Evolutionary conservation across 2,329 filamentous ascomycete species (phyloP).

Genomic region (Pseudohalonectria lignicola): DNA sequence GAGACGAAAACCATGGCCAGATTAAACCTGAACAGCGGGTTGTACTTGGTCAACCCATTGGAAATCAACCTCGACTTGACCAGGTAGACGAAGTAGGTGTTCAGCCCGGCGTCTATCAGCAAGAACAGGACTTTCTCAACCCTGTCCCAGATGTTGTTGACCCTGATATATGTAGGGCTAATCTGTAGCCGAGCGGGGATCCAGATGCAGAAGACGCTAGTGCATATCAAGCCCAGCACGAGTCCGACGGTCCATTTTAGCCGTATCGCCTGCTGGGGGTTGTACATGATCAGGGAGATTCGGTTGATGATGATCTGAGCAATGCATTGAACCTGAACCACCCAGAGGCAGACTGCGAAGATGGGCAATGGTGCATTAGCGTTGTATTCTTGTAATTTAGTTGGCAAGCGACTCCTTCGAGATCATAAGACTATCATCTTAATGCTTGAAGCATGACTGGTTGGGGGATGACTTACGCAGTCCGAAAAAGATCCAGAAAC

Average conservation of each 20-base stretch:
- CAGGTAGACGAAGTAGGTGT: slow-evolving; percentile 33
- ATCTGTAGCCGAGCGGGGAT: slow-evolving; percentile 34
- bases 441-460: no score
- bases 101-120: slow-evolving; percentile 29
- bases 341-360: slow-evolving; percentile 15
- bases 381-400: not conserved
- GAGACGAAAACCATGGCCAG: slow-evolving; percentile 31
- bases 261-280: slow-evolving; percentile 18
- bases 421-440: no score
- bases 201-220: slow-evolving; percentile 39
- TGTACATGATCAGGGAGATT: slow-evolving; percentile 29
- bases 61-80: slow-evolving; percentile 31
- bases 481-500: not conserved
- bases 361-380: not conserved
- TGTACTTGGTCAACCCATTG: slow-evolving; percentile 34
- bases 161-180: slow-evolving; percentile 20
- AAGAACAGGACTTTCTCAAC: slow-evolving; percentile 34
- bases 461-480: not conserved
- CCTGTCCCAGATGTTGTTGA: slow-evolving; percentile 39
- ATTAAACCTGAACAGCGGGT: slow-evolving; percentile 31
- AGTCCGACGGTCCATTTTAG: slow-evolving; percentile 28
- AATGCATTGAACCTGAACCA: slow-evolving; percentile 25
- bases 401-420: no score
- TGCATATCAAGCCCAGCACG: slow-evolving; percentile 31
- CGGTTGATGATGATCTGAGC: slow-evolving; percentile 41